These are phyloP conservation scores for Artemisia annua DNA, from an alignment of 129 eudicot genomes.

Conservation along the genomic window DNA sequence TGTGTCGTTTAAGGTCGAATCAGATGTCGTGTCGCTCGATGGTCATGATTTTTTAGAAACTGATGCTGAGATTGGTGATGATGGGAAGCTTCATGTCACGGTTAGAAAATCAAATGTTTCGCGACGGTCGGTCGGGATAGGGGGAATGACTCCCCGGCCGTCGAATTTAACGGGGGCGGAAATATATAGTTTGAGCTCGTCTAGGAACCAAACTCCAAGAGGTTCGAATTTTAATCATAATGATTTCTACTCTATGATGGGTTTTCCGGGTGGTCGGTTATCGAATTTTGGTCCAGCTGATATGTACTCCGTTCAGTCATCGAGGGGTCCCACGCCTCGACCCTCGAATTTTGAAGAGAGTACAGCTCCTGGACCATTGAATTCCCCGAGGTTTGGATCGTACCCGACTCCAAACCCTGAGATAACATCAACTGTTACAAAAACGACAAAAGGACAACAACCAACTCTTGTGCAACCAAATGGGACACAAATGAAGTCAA, in stretches of 20 bases:
- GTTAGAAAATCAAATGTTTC: slow-evolving; percentile 88
- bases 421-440: slow-evolving; percentile 47
- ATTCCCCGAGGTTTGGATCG: slow-evolving; percentile 68
- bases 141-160: slow-evolving; percentile 70
- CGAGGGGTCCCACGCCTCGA: slow-evolving; percentile 81
- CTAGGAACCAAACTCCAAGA: slow-evolving; percentile 82
- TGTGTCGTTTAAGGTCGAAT: slow-evolving; percentile 81
- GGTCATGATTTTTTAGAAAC: slow-evolving; percentile 87
- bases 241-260: slow-evolving; percentile 95
- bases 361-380: slow-evolving; percentile 48
- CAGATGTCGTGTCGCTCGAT: slow-evolving; percentile 85
- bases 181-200: slow-evolving; percentile 84
- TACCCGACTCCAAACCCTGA: slow-evolving; percentile 92
- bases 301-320: slow-evolving; percentile 85
- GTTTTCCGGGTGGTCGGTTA: slow-evolving; percentile 69
- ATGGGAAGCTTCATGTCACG: slow-evolving; percentile 86
- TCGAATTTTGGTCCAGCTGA: slow-evolving; percentile 85
- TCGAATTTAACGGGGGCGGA: slow-evolving; percentile 91
- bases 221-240: slow-evolving; percentile 77
- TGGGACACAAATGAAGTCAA: slow-evolving; percentile 31
- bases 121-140: slow-evolving; percentile 55
- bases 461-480: slow-evolving; percentile 28
- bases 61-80: slow-evolving; percentile 79
- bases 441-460: slow-evolving; percentile 31
- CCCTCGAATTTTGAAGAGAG: slow-evolving; percentile 85